A percentile compares a stretch with the other conserved stretches of the same genome.
phyloP scores from a whole-genome alignment of 2,329 filamentous ascomycete genomes.

The Metarhizium humberi region DNA sequence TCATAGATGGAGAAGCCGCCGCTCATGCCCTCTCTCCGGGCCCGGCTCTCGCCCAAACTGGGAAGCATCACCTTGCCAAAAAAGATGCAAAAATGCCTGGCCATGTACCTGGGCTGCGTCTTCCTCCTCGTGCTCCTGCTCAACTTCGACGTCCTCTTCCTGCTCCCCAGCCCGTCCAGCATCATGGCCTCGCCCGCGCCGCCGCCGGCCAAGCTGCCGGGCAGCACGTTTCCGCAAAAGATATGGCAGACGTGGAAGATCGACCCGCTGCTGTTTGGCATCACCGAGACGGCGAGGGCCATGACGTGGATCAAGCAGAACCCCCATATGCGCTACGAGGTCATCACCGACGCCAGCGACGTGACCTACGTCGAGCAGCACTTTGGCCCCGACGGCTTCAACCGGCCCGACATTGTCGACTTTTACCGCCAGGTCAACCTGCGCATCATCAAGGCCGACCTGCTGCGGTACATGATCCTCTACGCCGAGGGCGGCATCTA shows the following conservation, averaged over 20 bases:
- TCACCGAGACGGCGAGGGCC: slow-evolving; percentile 50
- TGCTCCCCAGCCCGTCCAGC: background rate
- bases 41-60: slow-evolving; percentile 13
- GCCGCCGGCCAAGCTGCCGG: slow-evolving; percentile 11
- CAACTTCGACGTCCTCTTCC: slow-evolving; percentile 24
- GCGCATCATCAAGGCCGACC: slow-evolving; percentile 56
- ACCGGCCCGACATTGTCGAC: slow-evolving; percentile 56
- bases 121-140: slow-evolving; percentile 36
- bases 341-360: slow-evolving; percentile 60
- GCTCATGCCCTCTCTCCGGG: slow-evolving; percentile 16
- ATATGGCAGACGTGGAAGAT: slow-evolving; percentile 75
- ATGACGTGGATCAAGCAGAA: slow-evolving; percentile 59
- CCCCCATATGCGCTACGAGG: slow-evolving; percentile 57
- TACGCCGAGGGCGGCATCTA: slow-evolving; percentile 72
- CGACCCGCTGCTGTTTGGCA: slow-evolving; percentile 56
- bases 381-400: slow-evolving; percentile 54
- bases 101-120: slow-evolving; percentile 34
- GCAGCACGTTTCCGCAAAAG: slow-evolving; percentile 48
- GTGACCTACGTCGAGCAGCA: slow-evolving; percentile 58
- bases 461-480: slow-evolving; percentile 61
- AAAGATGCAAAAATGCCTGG: slow-evolving; percentile 37
- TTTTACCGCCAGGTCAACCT: slow-evolving; percentile 51
- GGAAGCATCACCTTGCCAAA: slow-evolving; percentile 31
- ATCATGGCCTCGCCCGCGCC: slow-evolving; percentile 11
- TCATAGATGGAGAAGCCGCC: slow-evolving; percentile 14